Evolutionary conservation across 2,329 filamentous ascomycete species (phyloP).

Genomic region (Pseudocercospora musae): DNA sequence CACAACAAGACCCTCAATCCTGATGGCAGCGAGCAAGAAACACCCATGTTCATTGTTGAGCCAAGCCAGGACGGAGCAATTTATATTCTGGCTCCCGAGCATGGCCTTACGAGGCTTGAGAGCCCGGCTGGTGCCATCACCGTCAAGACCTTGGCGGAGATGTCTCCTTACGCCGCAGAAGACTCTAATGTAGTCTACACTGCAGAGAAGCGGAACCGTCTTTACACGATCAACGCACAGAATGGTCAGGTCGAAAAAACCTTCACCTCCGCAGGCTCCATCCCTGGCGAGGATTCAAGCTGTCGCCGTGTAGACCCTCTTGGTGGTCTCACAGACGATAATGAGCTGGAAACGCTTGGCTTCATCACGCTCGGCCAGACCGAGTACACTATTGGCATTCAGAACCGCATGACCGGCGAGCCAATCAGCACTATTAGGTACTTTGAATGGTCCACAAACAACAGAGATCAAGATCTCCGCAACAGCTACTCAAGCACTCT

Average conservation of each 20-base stretch:
- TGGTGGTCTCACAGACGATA: constrained; percentile 42
- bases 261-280: constrained; percentile 71
- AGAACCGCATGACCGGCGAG: constrained; percentile 67
- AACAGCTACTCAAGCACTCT: constrained; percentile 76
- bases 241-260: constrained; percentile 79
- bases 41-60: constrained; percentile 94
- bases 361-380: constrained; percentile 80
- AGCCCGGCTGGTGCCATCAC: constrained; percentile 52
- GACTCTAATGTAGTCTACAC: constrained; percentile 82
- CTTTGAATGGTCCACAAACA: constrained; percentile 93
- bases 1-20: constrained; percentile 60
- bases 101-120: constrained; percentile 59
- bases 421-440: constrained; percentile 87
- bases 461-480: constrained; percentile 80
- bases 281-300: constrained; percentile 65
- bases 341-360: constrained; percentile 73
- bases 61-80: constrained; percentile 82
- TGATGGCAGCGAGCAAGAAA: constrained; percentile 65
- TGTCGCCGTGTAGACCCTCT: constrained; percentile 68
- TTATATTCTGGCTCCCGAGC: constrained; percentile 76
- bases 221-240: constrained; percentile 83
- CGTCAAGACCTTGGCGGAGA: constrained; percentile 79
- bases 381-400: constrained; percentile 86
- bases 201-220: constrained; percentile 83
- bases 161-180: constrained; percentile 70